These are phyloP conservation scores for Emmonsia crescens DNA, from an alignment of 2,329 filamentous ascomycete species.

Conservation along the genomic window DNA sequence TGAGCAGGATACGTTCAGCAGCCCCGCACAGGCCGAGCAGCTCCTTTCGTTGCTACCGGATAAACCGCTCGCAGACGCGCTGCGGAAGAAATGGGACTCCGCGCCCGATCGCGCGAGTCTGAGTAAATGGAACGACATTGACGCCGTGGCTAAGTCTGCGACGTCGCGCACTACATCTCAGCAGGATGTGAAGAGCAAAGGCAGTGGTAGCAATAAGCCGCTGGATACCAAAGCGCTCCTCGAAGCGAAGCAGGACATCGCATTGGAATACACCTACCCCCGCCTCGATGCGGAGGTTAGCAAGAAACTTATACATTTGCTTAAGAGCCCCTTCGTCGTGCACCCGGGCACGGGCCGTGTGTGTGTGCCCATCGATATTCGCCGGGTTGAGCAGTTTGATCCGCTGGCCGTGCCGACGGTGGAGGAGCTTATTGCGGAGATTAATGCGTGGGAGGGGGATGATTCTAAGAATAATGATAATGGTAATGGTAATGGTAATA, in stretches of 20 bases:
- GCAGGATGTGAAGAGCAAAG: slow-evolving; percentile 33
- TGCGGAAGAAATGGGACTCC: slow-evolving; percentile 85
- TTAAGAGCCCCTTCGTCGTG: slow-evolving; percentile 93
- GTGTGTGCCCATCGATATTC: slow-evolving; percentile 84
- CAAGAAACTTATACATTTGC: slow-evolving; percentile 95
- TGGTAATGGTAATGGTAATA: neutral
- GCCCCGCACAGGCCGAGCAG: slow-evolving; percentile 58
- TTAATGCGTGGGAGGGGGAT: slow-evolving; percentile 62
- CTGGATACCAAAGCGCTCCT: slow-evolving; percentile 64
- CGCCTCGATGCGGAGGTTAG: slow-evolving; percentile 93
- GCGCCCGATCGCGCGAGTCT: slow-evolving; percentile 64
- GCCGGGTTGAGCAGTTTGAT: slow-evolving; percentile 68
- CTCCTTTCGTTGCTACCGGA: slow-evolving; percentile 81
- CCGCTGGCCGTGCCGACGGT: slow-evolving; percentile 84
- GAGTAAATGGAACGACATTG: slow-evolving; percentile 91
- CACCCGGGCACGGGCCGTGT: slow-evolving; percentile 90
- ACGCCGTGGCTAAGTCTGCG: slow-evolving; percentile 67
- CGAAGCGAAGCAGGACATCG: slow-evolving; percentile 89
- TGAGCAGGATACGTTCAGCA: slow-evolving; percentile 76
- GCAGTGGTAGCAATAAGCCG: slow-evolving; percentile 29
- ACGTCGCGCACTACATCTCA: slow-evolving; percentile 31
- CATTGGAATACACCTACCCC: slow-evolving; percentile 96
- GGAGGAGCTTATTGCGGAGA: slow-evolving; percentile 67
- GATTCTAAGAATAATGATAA: slow-evolving; percentile 16
- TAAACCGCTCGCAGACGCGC: slow-evolving; percentile 59